These are phyloP conservation scores for Penicillium antarcticum DNA, from an alignment of 495 filamentous ascomycete species.

Conservation along the genomic window DNA sequence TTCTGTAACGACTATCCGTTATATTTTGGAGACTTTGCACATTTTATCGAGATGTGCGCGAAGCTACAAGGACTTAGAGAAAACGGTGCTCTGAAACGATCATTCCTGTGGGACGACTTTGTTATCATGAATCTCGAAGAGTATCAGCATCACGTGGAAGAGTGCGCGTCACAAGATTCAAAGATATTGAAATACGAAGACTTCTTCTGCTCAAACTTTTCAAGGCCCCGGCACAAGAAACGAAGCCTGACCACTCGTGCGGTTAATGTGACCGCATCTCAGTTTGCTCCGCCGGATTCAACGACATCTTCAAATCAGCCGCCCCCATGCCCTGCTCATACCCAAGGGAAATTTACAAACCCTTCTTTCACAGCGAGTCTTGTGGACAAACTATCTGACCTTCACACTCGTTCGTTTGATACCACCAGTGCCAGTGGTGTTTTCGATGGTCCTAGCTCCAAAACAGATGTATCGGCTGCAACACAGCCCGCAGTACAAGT, in stretches of 20 bases:
- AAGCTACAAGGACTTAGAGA: conserved; percentile 49
- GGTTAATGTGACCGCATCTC: conserved; percentile 29
- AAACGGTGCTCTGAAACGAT: conserved; percentile 36
- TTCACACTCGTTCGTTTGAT: conserved; percentile 27
- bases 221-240: conserved; percentile 31
- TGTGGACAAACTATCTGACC: conserved; percentile 25
- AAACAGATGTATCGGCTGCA: neutral
- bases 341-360: neutral
- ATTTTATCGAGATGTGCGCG: conserved; percentile 54
- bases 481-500: neutral
- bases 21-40: conserved; percentile 49
- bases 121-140: conserved; percentile 46
- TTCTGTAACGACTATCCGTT: conserved; percentile 56
- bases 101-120: conserved; percentile 67
- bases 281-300: conserved; percentile 8
- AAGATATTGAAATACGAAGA: conserved; percentile 30
- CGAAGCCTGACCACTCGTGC: conserved; percentile 30
- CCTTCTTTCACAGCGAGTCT: conserved; percentile 30
- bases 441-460: neutral
- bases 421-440: conserved; percentile 1
- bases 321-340: neutral
- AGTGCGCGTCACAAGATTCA: conserved; percentile 12
- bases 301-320: neutral
- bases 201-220: conserved; percentile 28
- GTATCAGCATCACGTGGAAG: conserved; percentile 33